Evolutionary conservation across 2,329 filamentous ascomycete genomes (phyloP).

Genomic region (Clarireedia monteithiana): DNA sequence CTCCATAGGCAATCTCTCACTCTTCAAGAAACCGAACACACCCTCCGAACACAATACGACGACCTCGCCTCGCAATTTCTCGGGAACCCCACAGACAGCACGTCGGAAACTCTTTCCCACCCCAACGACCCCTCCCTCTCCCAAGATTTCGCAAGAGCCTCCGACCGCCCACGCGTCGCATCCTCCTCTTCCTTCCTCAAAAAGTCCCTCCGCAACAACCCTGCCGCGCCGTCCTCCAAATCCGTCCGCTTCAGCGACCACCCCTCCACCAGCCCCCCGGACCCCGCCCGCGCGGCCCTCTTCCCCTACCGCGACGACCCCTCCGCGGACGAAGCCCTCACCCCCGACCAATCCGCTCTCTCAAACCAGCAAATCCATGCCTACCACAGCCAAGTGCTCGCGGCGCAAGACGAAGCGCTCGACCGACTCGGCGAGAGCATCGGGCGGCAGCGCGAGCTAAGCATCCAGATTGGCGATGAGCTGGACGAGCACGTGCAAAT

Average conservation of each 20-base stretch:
- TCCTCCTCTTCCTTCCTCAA: slow-evolving; percentile 36
- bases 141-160: slow-evolving; percentile 57
- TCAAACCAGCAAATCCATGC: slow-evolving; percentile 80
- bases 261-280: slow-evolving; percentile 31
- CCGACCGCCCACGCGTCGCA: slow-evolving; percentile 28
- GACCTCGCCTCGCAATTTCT: slow-evolving; percentile 77
- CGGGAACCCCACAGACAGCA: slow-evolving; percentile 46
- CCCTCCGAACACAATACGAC: slow-evolving; percentile 65
- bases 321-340: slow-evolving; percentile 10
- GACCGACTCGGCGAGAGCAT: slow-evolving; percentile 82
- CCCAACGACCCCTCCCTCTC: slow-evolving; percentile 58
- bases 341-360: slow-evolving; percentile 39
- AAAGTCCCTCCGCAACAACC: slow-evolving; percentile 28
- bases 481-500: slow-evolving; percentile 83
- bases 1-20: slow-evolving; percentile 32
- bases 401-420: slow-evolving; percentile 91
- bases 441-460: slow-evolving; percentile 80
- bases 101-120: slow-evolving; percentile 44
- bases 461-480: slow-evolving; percentile 94
- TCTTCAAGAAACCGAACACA: slow-evolving; percentile 57
- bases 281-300: slow-evolving; percentile 48
- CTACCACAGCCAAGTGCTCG: slow-evolving; percentile 72
- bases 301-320: slow-evolving; percentile 70
- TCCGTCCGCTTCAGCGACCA: slow-evolving; percentile 82
- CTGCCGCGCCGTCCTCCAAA: slow-evolving; percentile 43